Evolutionary conservation across 805 yeast species (phyloP).

Genomic region (Wickerhamomyces canadensis): DNA sequence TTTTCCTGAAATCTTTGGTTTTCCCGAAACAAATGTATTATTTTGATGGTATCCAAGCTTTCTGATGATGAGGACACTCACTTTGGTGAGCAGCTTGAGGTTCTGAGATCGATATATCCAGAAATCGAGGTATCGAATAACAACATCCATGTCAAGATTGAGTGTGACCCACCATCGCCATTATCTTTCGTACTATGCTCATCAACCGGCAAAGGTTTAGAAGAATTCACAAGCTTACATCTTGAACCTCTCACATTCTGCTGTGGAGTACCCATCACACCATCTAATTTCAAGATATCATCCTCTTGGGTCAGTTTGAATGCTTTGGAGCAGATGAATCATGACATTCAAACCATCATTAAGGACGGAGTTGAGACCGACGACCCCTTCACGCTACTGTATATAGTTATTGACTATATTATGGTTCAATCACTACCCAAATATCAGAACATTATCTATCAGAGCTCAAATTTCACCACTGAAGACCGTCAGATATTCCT

Average conservation of each 20-base stretch:
- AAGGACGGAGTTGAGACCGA: too few species aligned
- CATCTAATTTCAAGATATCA: conserved; percentile 18
- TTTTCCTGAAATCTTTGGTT: too few species aligned
- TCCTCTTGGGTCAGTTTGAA: conserved; percentile 27
- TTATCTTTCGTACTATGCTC: conserved; percentile 1
- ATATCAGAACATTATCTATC: conserved; percentile 3
- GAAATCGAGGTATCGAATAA: conserved; percentile 23
- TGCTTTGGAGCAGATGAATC: conserved; percentile 8
- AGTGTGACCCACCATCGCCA: conserved; percentile 1
- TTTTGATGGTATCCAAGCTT: too few species aligned
- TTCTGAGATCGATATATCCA: conserved; percentile 37
- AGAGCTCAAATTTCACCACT: background rate
- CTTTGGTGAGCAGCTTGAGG: conserved; percentile 34
- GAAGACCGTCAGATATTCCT: background rate
- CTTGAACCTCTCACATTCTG: conserved; percentile 9
- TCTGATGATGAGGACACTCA: background rate
- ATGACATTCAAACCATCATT: too few species aligned
- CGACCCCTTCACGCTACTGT: conserved; percentile 39
- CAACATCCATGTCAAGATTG: background rate
- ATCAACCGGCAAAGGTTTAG: background rate
- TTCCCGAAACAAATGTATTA: too few species aligned
- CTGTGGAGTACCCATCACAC: conserved; percentile 30
- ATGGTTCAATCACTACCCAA: conserved; percentile 17
- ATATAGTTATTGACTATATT: conserved; percentile 37
- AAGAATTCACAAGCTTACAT: background rate